Evolutionary conservation across 2,329 filamentous ascomycete species (phyloP).

Genomic region (Alternaria incomplexa): DNA sequence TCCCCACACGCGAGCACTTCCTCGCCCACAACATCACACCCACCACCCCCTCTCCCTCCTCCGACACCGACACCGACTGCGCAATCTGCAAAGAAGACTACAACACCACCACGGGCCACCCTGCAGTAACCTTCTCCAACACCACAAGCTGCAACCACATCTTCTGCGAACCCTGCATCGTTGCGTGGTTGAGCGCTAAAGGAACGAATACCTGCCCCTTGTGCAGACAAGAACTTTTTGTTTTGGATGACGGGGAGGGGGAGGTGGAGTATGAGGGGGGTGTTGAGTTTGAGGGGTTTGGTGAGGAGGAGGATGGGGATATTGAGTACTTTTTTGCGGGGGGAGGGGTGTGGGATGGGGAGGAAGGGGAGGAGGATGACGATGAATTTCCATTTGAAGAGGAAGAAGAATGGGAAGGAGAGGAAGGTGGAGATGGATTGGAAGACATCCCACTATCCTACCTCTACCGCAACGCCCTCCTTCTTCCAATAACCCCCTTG

Average conservation of each 20-base stretch:
- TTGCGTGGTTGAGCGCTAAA: neutral
- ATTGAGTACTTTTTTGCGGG: neutral
- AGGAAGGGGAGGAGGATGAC: neutral
- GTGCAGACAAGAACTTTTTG: neutral
- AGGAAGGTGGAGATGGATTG: neutral
- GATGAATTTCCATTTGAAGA: neutral
- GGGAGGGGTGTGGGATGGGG: neutral
- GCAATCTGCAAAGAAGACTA: slow-evolving; percentile 3
- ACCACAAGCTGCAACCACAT: slow-evolving; percentile 1
- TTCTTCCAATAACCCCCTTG: neutral
- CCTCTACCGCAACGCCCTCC: neutral
- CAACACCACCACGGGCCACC: neutral
- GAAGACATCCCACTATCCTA: neutral
- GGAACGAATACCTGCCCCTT: neutral
- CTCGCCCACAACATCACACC: neutral
- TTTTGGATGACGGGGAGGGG: neutral
- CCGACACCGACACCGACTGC: neutral
- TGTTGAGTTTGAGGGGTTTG: neutral
- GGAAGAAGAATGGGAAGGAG: neutral
- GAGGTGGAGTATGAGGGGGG: neutral
- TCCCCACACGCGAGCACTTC: neutral
- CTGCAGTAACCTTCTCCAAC: neutral
- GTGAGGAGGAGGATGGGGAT: neutral
- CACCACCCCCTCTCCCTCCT: neutral
- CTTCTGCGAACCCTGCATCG: slow-evolving; percentile 1